A percentile compares a stretch with the other conserved stretches of the same genome.
Conservation (phyloP, 225 moss, liverwort and hornwort species). For the Marchantia polymorpha region DNA sequence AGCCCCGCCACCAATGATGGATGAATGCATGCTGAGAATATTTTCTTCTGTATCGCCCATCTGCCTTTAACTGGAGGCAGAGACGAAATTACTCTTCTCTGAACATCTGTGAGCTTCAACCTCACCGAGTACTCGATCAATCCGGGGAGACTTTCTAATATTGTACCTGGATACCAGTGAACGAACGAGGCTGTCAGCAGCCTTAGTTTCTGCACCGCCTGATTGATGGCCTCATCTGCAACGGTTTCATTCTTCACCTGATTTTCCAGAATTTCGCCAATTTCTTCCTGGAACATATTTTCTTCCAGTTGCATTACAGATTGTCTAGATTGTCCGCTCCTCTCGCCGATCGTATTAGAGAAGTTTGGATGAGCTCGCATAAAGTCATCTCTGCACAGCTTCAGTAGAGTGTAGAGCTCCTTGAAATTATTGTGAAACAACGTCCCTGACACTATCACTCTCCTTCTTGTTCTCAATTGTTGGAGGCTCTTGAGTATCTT, state of each 20-base stretch:
- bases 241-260: slow-evolving; percentile 36
- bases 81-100: slow-evolving; percentile 10
- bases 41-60: slow-evolving; percentile 7
- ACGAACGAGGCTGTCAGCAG: slow-evolving; percentile 65
- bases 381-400: slow-evolving; percentile 73
- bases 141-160: slow-evolving; percentile 61
- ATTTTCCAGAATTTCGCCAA: slow-evolving; percentile 32
- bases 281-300: slow-evolving; percentile 34
- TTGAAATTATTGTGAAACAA: slow-evolving; percentile 90
- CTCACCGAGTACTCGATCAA: slow-evolving; percentile 48
- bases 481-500: slow-evolving; percentile 63
- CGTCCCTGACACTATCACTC: slow-evolving; percentile 83
- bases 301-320: slow-evolving; percentile 25
- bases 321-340: background rate
- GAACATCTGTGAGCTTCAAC: slow-evolving; percentile 25
- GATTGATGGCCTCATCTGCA: slow-evolving; percentile 30
- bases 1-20: slow-evolving; percentile 18
- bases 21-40: slow-evolving; percentile 34
- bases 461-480: slow-evolving; percentile 60
- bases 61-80: slow-evolving; percentile 36
- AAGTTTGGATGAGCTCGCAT: slow-evolving; percentile 42
- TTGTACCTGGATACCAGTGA: slow-evolving; percentile 72
- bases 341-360: background rate
- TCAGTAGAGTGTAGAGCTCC: slow-evolving; percentile 76
- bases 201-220: slow-evolving; percentile 56